Evolutionary conservation across 352 stramenopile genomes (phyloP), one percentile per base, ranked within the genome.

Genomic region (Phytophthora idaei): DNA sequence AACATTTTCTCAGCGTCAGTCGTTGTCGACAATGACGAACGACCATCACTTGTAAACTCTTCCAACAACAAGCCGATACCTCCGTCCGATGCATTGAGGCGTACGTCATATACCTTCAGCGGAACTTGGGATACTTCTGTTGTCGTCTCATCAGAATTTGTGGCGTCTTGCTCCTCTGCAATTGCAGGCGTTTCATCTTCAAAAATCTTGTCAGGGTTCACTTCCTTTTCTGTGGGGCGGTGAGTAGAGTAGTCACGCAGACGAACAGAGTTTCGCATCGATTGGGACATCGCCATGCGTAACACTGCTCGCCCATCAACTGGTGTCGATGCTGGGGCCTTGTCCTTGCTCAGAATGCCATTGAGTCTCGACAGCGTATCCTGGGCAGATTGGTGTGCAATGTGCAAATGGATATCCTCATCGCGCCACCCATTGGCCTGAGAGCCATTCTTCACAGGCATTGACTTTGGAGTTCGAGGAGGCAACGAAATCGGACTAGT

Each of bases 161-260:
- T 46, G 8, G 34, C 21, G 14, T 42, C 37, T 51, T 58, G 25
- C 21, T 61, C 48, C 17, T 67, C 64, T 51, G 62, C 39, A 41
- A 64, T 62, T 8, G n/a, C 41, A 53, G 56, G 27, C 14, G 57
- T 25, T 62, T 74, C 44, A 49, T 87, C 81, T 66, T 82, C 64
- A 60, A 93, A 93, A 57, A 93, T 93, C 27, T 64, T 77, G 65
- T 93, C 81, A 14, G 73, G 80, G 31, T 93, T 86, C 31, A 92
- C 64, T 2, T 89, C 72, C n/a, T 80, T 71, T 15, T 81, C 71
- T 3, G 44, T 42, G 1, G 63, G 34, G 11, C 54, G 60, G 9
- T 74, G 78, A 15, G 84, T 67, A 29, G 80, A 90, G 53, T 90
- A 90, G 46, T 91, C 79, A 8, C 84, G 80, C 31, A 75, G 72